Evolutionary conservation across 2,329 filamentous ascomycete species (phyloP), one percentile per base, ranked within the genome.

Genomic region (Arthroderma sp.): DNA sequence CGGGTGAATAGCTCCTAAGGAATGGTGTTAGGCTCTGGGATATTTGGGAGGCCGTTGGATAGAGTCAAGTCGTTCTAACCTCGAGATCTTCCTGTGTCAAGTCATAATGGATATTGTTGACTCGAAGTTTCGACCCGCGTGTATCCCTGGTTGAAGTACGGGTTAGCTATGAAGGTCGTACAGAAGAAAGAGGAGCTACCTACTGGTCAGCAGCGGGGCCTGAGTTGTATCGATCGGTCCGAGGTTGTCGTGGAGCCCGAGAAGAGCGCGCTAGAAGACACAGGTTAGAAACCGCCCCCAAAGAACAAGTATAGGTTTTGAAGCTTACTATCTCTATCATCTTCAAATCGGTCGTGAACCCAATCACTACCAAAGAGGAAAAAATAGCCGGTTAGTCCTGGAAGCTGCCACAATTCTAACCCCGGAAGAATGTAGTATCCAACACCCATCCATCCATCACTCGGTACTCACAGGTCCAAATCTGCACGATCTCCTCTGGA

Each of bases 71-170:
- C 37, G 64, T n/a, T n/a, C n/a, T n/a, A 73, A 94, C 89, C 66
- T 87, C 81, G 56, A 95, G 79, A 67, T 95, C 91, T 38, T 85
- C 84, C 70, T 91, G 83, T 11, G 86, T 91, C 61, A 96, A 79
- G 60, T 96, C 91, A 71, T 95, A 96, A 71, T 96, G 91, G 58
- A 96, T 76, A 69, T 95, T 95, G 61, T 94, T 88, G 60, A 95
- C 85, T 63, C 85, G 85, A 63, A 96, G 73, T 72, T 88, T 91
- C 49, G 84, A 78, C 64, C 84, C 83, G 58, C 74, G 73, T 31
- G 74, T n/a, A 39, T 56, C 37, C 7, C 39, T 56, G 21, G 15
- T 51, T 41, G 5, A 4, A 23, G 13, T 17, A 13, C 4, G 1
- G 31, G 33, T 38, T 54, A 54, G 33, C 11, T 15, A 39, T n/a